Evolutionary conservation across 163 green algal species (phyloP), one percentile per base, ranked within the genome.

Genomic region (Volvox carteri): DNA sequence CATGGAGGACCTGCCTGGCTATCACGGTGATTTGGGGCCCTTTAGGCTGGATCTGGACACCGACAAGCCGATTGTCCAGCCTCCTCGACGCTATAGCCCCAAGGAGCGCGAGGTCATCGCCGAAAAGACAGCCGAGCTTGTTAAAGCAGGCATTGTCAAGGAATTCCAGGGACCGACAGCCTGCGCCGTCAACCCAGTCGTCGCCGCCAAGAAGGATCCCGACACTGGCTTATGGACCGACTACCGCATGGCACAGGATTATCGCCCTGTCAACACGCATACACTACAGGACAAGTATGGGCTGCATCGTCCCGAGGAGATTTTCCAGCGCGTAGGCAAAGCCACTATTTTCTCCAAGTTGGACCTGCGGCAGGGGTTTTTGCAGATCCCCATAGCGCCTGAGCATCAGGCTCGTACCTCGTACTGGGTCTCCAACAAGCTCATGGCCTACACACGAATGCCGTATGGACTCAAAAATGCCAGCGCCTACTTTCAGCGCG

Each of bases 321-420:
- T 90, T 2, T 90, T 78, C 8, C 60, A 87, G 65, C 46, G 39
- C 11, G n/a, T 87, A 0, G 35, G 50, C 2, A 60, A 62, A 16
- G 75, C 68, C 14, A 39, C 1, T 2, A 58, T 86, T 1, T 84
- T 90, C 21, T 67, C 67, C 6, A 46, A 74, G 30, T 39, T 90
- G 12, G 87, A 90, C 37, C 21, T 91, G 6, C 70, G 90, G 3
- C 41, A 76, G 30, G 90, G 86, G 1, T 92, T 93, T 46, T 67
- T 89, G 46, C 90, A 93, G 62, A 78, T 91, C 2, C 68, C 62
- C 5, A 73, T 93, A 1, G 3, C 2, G 8, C 67, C 44, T 4
- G 72, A 87, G 35, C 65, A 86, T n/a, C 84, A 84, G n/a, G 33
- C 48, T 14, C 85, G 87, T 23, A 77, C 62, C 1, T 62, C 84